Evolutionary conservation across 2,329 filamentous ascomycete genomes (phyloP).

Genomic region (Xylaria sp.): DNA sequence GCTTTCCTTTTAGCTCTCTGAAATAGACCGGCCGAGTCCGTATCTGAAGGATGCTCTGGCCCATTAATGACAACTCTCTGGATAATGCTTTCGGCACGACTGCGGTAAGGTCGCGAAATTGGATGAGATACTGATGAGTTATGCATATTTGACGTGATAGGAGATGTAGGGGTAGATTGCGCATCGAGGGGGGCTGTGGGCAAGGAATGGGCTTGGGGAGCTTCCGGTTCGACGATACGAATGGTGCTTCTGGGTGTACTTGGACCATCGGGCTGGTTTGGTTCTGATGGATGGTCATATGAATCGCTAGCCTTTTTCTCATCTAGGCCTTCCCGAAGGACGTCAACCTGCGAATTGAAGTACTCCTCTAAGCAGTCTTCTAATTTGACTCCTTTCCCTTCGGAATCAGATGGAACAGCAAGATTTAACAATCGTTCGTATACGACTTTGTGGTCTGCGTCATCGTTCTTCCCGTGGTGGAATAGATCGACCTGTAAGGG

Average conservation of each 20-base stretch:
- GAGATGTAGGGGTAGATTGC: constrained; percentile 22
- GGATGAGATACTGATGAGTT: constrained; percentile 33
- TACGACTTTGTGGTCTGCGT: constrained; percentile 93
- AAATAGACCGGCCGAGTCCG: constrained; percentile 56
- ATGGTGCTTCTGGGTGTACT: constrained; percentile 51
- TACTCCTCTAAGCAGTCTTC: constrained; percentile 94
- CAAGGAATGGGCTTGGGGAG: constrained; percentile 39
- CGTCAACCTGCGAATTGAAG: constrained; percentile 93
- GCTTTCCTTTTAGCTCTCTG: constrained; percentile 59
- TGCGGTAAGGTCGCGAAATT: constrained; percentile 48
- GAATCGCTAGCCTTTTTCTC: constrained; percentile 57
- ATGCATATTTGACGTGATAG: constrained; percentile 1
- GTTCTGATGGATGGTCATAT: constrained; percentile 50
- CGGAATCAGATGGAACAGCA: constrained; percentile 81
- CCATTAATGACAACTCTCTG: constrained; percentile 68
- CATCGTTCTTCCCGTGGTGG: constrained; percentile 85
- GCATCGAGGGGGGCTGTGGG: constrained; percentile 32
- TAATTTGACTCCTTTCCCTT: constrained; percentile 77
- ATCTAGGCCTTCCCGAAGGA: constrained; percentile 76
- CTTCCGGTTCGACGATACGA: constrained; percentile 48
- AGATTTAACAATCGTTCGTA: constrained; percentile 92
- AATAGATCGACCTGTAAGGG: constrained; percentile 95
- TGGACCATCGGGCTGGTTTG: constrained; percentile 39
- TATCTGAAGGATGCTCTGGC: constrained; percentile 55
- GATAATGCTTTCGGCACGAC: constrained; percentile 67